phyloP scores from a whole-genome alignment of 2,329 filamentous ascomycete genomes.

The Elsinoe fawcettii region DNA sequence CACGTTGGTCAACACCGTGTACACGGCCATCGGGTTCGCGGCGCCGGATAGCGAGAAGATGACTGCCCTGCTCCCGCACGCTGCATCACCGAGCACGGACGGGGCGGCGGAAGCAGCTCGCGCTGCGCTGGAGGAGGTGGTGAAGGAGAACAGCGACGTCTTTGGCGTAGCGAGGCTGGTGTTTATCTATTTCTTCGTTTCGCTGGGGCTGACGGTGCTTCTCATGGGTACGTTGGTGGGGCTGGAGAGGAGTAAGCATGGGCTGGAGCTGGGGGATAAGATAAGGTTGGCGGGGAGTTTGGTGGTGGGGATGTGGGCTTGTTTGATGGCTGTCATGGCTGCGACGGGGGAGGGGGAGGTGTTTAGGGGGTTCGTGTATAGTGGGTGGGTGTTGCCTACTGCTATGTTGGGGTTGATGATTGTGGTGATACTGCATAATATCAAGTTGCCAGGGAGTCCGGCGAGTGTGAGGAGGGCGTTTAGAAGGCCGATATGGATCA shows the following conservation, averaged over 20 bases:
- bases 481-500: not conserved
- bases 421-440: conserved; percentile 22
- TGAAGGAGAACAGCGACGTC: not conserved
- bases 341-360: conserved; percentile 20
- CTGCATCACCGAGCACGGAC: not conserved
- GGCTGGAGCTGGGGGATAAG: conserved; percentile 22
- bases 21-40: conserved; percentile 8
- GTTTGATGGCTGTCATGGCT: conserved; percentile 20
- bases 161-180: conserved; percentile 24
- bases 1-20: conserved; percentile 8
- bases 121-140: not conserved
- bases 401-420: conserved; percentile 25
- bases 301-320: conserved; percentile 23
- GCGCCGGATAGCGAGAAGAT: conserved; percentile 9
- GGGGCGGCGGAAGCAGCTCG: not conserved
- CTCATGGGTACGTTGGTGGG: conserved; percentile 26
- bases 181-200: conserved; percentile 25
- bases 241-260: conserved; percentile 20
- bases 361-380: conserved; percentile 21
- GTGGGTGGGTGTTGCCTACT: conserved; percentile 29
- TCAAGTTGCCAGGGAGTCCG: conserved; percentile 6
- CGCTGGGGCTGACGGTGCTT: conserved; percentile 25
- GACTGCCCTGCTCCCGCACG: not conserved
- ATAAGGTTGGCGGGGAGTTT: conserved; percentile 23
- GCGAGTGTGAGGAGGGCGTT: conserved; percentile 4